Conservation (phyloP, 257 asterid genomes). For the Scutellaria galericulata region DNA sequence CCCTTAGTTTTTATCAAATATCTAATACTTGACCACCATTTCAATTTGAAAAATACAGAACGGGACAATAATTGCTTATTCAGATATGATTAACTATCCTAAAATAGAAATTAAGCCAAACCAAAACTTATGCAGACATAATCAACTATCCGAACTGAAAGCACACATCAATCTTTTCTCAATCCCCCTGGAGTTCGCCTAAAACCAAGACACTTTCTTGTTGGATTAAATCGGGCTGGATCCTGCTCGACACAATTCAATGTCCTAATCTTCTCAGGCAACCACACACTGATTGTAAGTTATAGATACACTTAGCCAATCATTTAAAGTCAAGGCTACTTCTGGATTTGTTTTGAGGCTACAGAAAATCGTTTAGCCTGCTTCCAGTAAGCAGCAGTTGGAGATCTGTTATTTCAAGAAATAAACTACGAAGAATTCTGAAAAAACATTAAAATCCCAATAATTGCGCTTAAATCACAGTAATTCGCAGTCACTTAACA, state of each 20-base stretch:
- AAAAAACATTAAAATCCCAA: not conserved
- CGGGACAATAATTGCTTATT: not conserved
- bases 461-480: constrained; percentile 15
- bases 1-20: not conserved
- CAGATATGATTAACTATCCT: not conserved
- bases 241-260: not conserved
- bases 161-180: not conserved
- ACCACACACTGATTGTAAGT: not conserved
- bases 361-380: constrained; percentile 7
- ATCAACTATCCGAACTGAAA: not conserved
- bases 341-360: not conserved
- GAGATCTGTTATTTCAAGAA: constrained; percentile 3
- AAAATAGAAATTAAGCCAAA: not conserved
- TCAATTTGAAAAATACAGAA: not conserved
- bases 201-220: not conserved
- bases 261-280: not conserved
- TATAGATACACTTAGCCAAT: not conserved
- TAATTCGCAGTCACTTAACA: not conserved
- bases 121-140: constrained; percentile 8
- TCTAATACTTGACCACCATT: constrained; percentile 2
- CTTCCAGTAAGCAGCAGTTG: not conserved
- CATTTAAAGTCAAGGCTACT: constrained; percentile 13
- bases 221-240: not conserved
- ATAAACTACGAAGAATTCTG: not conserved
- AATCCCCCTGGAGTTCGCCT: not conserved